Base-by-base conservation (phyloP, 179 eudicot species). In the Heliamphora pulchella region DNA sequence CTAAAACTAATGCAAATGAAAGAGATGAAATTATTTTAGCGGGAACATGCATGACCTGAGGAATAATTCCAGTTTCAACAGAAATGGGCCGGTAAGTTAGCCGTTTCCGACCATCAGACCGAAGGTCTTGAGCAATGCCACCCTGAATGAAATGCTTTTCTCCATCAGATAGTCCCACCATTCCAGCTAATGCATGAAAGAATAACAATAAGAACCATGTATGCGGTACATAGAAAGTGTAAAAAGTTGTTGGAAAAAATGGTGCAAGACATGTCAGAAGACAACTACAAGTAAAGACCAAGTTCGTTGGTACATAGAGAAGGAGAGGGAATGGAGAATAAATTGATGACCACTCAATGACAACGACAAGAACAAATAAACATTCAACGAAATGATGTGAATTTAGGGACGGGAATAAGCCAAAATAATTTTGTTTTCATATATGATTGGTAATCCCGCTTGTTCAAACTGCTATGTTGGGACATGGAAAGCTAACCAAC, bases 61-160 rank as follows among this genome's bases (percentile, higher is more conserved):
- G 91, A 82, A 95, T 95, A 74, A 91, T 92, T 74, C 93, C 91
- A 54, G 94, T 89, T 82, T 90, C 92, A 62, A 93, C 86, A 82
- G 79, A 80, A 77, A 91, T 85, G 17, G 91, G 94, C 15, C 96
- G 88, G 75, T 93, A 92, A 80, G 85, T 79, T 66, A 92, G 76
- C 53, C 97, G 80, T 77, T 86, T 95, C 41, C 98, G 88, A 61
- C 98, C 98, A 87, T 95, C 98, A 71, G 94, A 88, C 6, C 98
- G 98, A 79, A 95, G 88, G 81, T 92, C 98, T 83, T 95, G 97
- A 74, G 95, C 97, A 83, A 96, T 90, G 53, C 97, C 97, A 80
- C 94, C 98, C 79, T 85, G 83, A 81, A 96, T 91, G 82, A 93
- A 96, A 62, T 89, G 89, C 84, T 84, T 88, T 78, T 96, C 98